Percentiles rank a stretch among this genome's conserved stretches.
These are phyloP conservation scores for Beta macrorhiza DNA, from an alignment of 179 eudicot species.

Conservation along the genomic window DNA sequence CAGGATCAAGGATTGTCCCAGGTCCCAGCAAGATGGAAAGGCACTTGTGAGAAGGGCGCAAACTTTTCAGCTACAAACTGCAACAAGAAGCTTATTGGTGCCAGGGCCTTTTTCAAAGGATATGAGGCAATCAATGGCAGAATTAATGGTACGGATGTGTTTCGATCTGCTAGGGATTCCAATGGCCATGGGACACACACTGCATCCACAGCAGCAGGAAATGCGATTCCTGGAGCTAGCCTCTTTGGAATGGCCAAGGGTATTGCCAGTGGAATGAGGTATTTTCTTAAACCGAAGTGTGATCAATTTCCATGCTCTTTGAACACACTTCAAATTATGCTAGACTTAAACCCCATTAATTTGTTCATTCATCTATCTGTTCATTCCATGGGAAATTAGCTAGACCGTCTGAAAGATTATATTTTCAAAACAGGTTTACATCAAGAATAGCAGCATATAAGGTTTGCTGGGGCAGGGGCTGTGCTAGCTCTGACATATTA, in stretches of 20 bases:
- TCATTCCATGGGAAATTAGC: not conserved
- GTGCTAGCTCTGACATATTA: slow-evolving; percentile 63
- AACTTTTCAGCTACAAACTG: slow-evolving; percentile 52
- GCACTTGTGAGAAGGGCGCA: slow-evolving; percentile 57
- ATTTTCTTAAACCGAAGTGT: slow-evolving; percentile 17
- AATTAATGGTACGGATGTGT: slow-evolving; percentile 51
- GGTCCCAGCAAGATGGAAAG: slow-evolving; percentile 70
- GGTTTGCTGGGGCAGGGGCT: slow-evolving; percentile 61
- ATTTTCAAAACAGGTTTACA: slow-evolving; percentile 36
- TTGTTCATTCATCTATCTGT: not conserved
- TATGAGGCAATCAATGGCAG: slow-evolving; percentile 63
- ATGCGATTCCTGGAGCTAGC: slow-evolving; percentile 47
- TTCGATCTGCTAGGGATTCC: slow-evolving; percentile 64
- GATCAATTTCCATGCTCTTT: not conserved
- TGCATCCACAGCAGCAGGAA: slow-evolving; percentile 73
- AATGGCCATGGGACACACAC: slow-evolving; percentile 83
- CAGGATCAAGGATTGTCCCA: slow-evolving; percentile 38
- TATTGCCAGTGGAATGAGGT: slow-evolving; percentile 65
- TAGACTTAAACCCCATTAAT: not conserved
- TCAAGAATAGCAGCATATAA: slow-evolving; percentile 76
- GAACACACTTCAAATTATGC: not conserved
- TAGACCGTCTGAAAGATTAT: not conserved
- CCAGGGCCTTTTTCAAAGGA: slow-evolving; percentile 58
- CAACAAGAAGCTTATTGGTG: slow-evolving; percentile 66
- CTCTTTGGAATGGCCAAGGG: slow-evolving; percentile 58